These are phyloP conservation scores for Spathaspora sp. DNA, from an alignment of 805 yeast species.

Conservation along the genomic window DNA sequence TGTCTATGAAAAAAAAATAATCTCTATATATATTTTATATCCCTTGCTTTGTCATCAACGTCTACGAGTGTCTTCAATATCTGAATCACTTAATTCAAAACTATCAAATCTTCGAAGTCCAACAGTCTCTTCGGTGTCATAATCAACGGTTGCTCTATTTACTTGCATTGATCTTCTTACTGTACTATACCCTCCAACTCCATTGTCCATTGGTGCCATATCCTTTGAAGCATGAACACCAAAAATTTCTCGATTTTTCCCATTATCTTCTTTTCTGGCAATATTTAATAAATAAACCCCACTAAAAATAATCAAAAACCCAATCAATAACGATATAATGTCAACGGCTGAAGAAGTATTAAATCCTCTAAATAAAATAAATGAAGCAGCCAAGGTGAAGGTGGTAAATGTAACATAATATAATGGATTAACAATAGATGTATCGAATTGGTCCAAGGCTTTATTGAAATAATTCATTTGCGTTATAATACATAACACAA, in stretches of 20 bases:
- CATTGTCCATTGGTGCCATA: conserved; percentile 73
- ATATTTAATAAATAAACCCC: conserved; percentile 84
- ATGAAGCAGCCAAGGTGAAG: conserved; percentile 80
- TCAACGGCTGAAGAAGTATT: conserved; percentile 79
- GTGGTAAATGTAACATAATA: conserved; percentile 92
- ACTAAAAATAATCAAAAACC: conserved; percentile 80
- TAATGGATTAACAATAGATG: conserved; percentile 86
- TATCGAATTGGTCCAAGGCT: conserved; percentile 90
- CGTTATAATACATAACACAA: conserved; percentile 75
- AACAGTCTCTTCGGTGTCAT: conserved; percentile 43
- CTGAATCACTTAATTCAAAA: conserved; percentile 36
- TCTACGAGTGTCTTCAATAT: neutral
- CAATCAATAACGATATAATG: conserved; percentile 76
- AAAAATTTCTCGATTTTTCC: conserved; percentile 51
- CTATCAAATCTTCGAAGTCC: conserved; percentile 62
- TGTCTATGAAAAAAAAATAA: neutral
- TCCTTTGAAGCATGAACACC: conserved; percentile 53
- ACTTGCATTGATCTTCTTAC: conserved; percentile 74
- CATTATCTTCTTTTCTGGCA: conserved; percentile 61
- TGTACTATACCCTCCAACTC: conserved; percentile 68
- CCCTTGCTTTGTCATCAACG: neutral
- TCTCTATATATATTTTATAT: neutral
- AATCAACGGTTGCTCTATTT: conserved; percentile 35
- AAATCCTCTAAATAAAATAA: conserved; percentile 81
- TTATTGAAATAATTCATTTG: conserved; percentile 94